phyloP scores from a whole-genome alignment of 345 rosid genomes.

The Eucalyptus cladocalyx region DNA sequence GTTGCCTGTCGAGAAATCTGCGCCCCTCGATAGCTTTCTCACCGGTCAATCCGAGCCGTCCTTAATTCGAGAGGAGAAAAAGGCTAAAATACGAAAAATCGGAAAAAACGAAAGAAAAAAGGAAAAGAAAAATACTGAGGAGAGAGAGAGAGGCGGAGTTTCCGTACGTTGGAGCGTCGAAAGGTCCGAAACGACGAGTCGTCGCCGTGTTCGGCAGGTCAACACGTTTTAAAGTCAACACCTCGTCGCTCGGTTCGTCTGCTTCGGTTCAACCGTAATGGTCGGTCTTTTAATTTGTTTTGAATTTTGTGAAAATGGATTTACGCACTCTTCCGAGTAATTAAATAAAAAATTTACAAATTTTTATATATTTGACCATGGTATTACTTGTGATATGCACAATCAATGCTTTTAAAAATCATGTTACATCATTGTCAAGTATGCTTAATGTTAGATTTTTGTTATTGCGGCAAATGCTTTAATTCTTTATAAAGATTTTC shows the following conservation, averaged over 20 bases:
- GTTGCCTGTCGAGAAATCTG: background rate
- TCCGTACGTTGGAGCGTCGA: background rate
- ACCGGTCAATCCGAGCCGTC: background rate
- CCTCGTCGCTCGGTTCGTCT: background rate
- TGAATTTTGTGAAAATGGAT: background rate
- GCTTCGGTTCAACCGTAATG: background rate
- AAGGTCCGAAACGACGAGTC: background rate
- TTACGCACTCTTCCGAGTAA: background rate
- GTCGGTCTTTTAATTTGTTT: background rate
- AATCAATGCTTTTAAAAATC: background rate
- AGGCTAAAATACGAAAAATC: background rate
- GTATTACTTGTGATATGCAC: accelerated
- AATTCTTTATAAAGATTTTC: no score
- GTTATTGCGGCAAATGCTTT: accelerated
- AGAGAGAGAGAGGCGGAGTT: background rate
- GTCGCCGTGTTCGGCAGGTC: background rate
- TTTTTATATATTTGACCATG: background rate
- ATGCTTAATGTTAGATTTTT: background rate
- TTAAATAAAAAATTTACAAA: background rate
- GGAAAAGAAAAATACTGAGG: background rate
- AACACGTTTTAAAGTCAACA: background rate
- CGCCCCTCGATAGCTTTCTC: background rate
- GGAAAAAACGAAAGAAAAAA: background rate
- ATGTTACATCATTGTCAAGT: background rate
- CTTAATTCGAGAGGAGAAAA: background rate